phyloP scores from a whole-genome alignment of 208 protist species.

The Porcisia hertigi region DNA sequence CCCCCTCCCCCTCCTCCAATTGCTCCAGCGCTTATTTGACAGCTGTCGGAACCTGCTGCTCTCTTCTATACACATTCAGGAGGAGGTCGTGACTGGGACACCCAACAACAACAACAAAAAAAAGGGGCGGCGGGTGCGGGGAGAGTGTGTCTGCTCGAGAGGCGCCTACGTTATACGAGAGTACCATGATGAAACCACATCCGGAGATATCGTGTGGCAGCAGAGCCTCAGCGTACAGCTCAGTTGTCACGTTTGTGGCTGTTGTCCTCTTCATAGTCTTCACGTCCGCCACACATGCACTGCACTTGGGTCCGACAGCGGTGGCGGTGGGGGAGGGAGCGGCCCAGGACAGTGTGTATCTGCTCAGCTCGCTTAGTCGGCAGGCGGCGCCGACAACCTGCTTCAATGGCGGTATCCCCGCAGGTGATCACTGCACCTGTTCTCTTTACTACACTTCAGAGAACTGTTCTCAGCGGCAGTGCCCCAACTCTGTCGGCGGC shows the following conservation, averaged over 20 bases:
- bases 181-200: background rate
- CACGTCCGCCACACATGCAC: background rate
- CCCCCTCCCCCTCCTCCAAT: background rate
- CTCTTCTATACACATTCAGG: too few relatives aligned
- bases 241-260: background rate
- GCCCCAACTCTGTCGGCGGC: slow-evolving; percentile 62
- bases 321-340: background rate
- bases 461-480: slow-evolving; percentile 56
- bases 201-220: background rate
- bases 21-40: background rate
- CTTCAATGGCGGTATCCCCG: slow-evolving; percentile 51
- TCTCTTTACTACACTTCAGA: slow-evolving; percentile 59
- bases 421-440: slow-evolving; percentile 49
- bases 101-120: too few relatives aligned
- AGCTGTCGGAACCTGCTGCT: background rate
- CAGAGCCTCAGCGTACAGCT: background rate
- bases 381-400: slow-evolving; percentile 25
- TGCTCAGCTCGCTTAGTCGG: background rate
- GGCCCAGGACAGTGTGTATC: background rate
- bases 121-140: too few relatives aligned
- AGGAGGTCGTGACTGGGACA: too few relatives aligned
- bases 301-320: background rate
- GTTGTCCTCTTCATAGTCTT: background rate
- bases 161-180: background rate
- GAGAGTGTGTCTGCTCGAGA: background rate